Conservation (phyloP, 2,329 filamentous ascomycete species). For the Paecilomyces dactylethromorphus region DNA sequence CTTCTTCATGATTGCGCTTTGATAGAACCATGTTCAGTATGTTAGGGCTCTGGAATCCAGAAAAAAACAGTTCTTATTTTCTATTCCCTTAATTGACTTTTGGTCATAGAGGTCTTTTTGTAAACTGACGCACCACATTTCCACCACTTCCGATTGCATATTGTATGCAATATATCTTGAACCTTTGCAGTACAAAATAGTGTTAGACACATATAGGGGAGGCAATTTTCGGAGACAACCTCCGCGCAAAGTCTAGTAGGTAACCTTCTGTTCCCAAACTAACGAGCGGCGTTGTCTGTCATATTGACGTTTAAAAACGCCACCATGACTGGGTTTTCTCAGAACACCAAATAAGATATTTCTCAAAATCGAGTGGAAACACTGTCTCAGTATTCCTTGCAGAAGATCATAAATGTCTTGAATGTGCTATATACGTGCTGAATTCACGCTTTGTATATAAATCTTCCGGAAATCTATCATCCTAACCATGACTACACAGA, state of each 20-base stretch:
- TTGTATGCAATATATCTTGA: too few species aligned
- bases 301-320: neutral
- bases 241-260: neutral
- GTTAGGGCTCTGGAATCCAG: too few species aligned
- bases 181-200: too few species aligned
- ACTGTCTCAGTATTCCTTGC: neutral
- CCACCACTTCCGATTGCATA: too few species aligned
- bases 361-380: neutral
- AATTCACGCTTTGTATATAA: neutral
- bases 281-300: neutral
- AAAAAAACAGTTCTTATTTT: too few species aligned
- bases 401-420: neutral
- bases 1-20: too few species aligned
- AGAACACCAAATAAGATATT: neutral
- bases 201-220: conserved; percentile 44
- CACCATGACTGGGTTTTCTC: neutral
- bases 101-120: too few species aligned
- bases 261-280: neutral
- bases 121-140: too few species aligned
- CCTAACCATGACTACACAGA: neutral
- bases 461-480: neutral
- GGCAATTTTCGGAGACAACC: conserved; percentile 8
- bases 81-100: too few species aligned
- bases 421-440: neutral
- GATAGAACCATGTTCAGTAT: too few species aligned